These are phyloP conservation scores for Xylariales sp. DNA, from an alignment of 2,329 filamentous ascomycete species.

Conservation along the genomic window DNA sequence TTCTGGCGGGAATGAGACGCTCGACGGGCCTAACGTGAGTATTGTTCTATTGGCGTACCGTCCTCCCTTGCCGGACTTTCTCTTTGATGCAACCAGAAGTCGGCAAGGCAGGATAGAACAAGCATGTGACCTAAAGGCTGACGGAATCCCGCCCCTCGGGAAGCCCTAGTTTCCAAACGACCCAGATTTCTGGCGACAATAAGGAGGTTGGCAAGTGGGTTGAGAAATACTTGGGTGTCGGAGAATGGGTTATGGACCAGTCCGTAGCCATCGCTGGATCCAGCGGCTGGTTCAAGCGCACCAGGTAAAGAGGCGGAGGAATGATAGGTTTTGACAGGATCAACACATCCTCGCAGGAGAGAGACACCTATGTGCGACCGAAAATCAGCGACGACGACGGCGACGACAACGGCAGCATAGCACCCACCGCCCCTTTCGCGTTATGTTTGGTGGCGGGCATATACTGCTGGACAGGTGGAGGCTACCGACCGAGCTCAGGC, in stretches of 20 bases:
- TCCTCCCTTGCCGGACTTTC: no score
- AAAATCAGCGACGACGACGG: no score
- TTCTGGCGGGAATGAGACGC: conserved; percentile 94
- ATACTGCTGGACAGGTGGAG: no score
- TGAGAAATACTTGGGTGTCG: conserved; percentile 87
- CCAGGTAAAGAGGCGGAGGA: conserved; percentile 49
- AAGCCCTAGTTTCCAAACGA: conserved; percentile 80
- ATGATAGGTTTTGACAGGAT: not conserved
- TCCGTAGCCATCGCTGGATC: conserved; percentile 87
- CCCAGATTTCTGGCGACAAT: conserved; percentile 74
- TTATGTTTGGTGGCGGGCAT: no score
- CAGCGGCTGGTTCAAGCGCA: conserved; percentile 88
- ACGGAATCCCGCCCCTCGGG: conserved; percentile 38
- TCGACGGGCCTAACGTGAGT: conserved; percentile 97
- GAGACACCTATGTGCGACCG: no score
- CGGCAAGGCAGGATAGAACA: no score
- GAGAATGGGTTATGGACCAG: conserved; percentile 98
- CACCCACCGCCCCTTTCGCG: no score
- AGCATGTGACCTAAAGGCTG: conserved; percentile 28
- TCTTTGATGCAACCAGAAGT: no score
- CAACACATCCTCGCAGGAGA: not conserved
- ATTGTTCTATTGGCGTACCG: no score
- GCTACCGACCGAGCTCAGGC: no score
- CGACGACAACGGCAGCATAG: no score
- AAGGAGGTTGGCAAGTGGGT: conserved; percentile 85